Conservation (phyloP, 371 early-diverging fungal species). For the Actinomortierella wolfii region DNA sequence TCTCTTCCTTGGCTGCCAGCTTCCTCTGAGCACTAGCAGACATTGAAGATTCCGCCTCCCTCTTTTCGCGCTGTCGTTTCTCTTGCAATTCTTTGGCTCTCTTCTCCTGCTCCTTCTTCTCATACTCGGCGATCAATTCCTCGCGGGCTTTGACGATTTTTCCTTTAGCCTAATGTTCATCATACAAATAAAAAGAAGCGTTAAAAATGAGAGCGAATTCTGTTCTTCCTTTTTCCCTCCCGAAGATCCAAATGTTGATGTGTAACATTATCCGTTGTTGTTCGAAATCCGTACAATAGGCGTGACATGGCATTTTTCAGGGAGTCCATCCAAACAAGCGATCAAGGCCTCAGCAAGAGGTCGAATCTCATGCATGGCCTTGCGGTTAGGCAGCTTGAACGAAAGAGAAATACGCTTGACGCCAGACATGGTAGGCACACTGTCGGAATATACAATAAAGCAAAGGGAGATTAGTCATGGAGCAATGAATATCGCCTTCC, state of each 20-base stretch:
- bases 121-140: conserved; percentile 27
- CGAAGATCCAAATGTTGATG: neutral
- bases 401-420: conserved; percentile 42
- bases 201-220: neutral
- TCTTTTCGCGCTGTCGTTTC: conserved; percentile 32
- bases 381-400: conserved; percentile 32
- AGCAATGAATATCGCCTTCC: no score
- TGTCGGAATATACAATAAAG: neutral
- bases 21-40: conserved; percentile 42
- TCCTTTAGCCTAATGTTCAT: conserved; percentile 18
- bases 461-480: neutral
- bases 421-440: conserved; percentile 20
- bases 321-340: conserved; percentile 41
- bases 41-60: conserved; percentile 33
- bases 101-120: conserved; percentile 29
- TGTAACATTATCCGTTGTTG: no score
- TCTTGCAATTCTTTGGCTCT: conserved; percentile 32
- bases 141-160: conserved; percentile 37
- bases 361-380: conserved; percentile 19
- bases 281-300: conserved; percentile 17
- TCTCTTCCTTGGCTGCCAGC: conserved; percentile 44
- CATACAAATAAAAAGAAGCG: neutral
- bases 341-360: conserved; percentile 39
- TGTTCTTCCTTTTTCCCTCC: neutral
- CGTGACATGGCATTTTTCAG: conserved; percentile 30